Evolutionary conservation across 768 basidiomycete genomes (phyloP).

Genomic region (Mycena crocata): DNA sequence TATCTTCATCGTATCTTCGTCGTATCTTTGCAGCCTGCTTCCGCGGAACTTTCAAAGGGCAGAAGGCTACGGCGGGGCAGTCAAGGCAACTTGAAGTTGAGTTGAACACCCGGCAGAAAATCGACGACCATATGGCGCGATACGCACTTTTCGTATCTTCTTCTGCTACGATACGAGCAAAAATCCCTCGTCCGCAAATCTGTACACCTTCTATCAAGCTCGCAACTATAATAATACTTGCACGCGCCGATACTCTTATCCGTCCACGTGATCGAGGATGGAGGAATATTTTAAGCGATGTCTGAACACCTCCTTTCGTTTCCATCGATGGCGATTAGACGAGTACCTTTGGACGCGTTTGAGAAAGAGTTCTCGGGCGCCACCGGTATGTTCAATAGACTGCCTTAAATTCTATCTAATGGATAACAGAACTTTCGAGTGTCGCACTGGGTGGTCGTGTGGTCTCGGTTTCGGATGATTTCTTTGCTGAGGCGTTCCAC

Average conservation of each 20-base stretch:
- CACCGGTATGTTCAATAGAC: constrained; percentile 56
- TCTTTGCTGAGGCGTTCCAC: constrained; percentile 90
- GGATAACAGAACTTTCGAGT: constrained; percentile 80
- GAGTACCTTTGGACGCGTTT: constrained; percentile 61
- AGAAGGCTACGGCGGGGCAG: no score
- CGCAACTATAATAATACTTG: background rate
- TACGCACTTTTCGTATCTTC: constrained; percentile 16
- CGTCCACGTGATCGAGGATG: constrained; percentile 21
- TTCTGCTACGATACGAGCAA: background rate
- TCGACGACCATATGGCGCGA: no score
- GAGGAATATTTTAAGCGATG: background rate
- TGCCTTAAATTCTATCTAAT: background rate
- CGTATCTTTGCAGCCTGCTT: no score
- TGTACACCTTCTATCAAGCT: background rate
- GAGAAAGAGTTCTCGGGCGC: constrained; percentile 56
- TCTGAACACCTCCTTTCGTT: background rate
- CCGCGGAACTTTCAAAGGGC: no score
- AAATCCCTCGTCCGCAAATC: background rate
- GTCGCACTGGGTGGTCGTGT: constrained; percentile 84
- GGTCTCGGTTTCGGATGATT: constrained; percentile 89
- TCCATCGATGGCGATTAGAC: constrained; percentile 55
- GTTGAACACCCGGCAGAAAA: no score
- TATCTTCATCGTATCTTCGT: no score
- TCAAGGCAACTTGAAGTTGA: no score
- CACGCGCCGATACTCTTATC: background rate